Evolutionary conservation across 805 yeast species (phyloP), one percentile per base, ranked within the genome.

Genomic region (Lachancea cidri): DNA sequence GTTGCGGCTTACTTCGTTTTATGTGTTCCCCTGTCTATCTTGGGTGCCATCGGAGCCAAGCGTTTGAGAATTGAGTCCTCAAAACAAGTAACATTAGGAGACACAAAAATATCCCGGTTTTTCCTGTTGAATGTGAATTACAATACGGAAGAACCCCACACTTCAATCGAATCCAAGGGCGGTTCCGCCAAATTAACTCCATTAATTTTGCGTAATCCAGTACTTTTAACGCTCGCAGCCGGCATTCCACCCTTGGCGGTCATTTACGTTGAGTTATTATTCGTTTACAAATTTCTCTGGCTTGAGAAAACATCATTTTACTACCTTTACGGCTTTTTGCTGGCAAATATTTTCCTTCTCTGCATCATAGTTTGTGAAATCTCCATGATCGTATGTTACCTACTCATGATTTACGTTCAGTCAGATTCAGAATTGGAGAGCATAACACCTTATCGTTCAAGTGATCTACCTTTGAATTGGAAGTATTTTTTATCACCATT

Each of bases 161-260:
- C 17, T 15, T 13, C 17, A 29, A 16, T 15, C 7, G 19, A 20
- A 11, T 29, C 8, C 11, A 9, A 18, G 9, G 24, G 17, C 8
- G 8, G 24, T 4, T 15, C 29, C 7, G 30, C 11, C 2, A 19
- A 7, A 11, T 17, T n/a, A 9, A 22, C 24, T 11, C 18, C 31
- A 17, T 17, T 43, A 3, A 14, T 31, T 6, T 17, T 43, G 9
- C 24, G 36, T 41, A 49, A 25, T 42, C 50, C 38, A 38, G 49
- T 16, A 17, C 49, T 17, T 5, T 24, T 39, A 6, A 36, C 38
- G 4, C 65, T 74, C 4, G 51, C 74, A 0, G 81, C 83, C 52
- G 96, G 96, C 2, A 37, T 81, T 16, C 71, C 84, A 36, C 95
- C 96, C 27, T 87, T 86, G 56, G 79, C 82, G 14, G 79, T 86